Evolutionary conservation across 176 grass and related monocot genomes (phyloP).

Genomic region (Aegilops longissima): DNA sequence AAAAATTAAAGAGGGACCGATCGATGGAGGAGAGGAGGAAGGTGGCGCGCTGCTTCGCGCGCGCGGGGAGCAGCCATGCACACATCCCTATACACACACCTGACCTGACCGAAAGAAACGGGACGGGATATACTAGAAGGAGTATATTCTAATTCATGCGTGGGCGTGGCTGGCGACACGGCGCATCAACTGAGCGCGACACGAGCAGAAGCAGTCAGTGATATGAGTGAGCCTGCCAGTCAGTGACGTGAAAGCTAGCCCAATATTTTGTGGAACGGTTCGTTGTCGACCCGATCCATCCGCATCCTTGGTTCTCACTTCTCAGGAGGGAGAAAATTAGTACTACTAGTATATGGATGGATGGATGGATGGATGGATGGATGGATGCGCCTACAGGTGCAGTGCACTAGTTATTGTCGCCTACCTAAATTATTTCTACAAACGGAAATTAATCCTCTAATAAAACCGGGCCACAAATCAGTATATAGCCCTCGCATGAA

Average conservation of each 20-base stretch:
- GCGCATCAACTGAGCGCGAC: not conserved
- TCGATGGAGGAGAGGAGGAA: not conserved
- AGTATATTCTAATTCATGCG: too few species aligned
- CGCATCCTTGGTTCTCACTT: not conserved
- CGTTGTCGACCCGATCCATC: not conserved
- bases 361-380: too few species aligned
- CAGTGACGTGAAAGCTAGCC: too few species aligned
- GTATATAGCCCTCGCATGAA: too few species aligned
- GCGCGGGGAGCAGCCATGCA: not conserved
- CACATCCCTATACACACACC: not conserved
- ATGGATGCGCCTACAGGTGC: not conserved
- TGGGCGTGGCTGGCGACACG: too few species aligned
- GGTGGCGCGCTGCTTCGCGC: not conserved
- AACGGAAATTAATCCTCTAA: not conserved
- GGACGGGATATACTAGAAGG: too few species aligned
- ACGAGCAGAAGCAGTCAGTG: not conserved
- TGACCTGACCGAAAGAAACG: too few species aligned
- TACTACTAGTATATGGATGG: too few species aligned
- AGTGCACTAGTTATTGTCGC: not conserved
- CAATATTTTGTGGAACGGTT: not conserved
- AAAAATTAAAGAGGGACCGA: not conserved
- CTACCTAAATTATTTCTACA: not conserved
- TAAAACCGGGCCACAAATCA: too few species aligned
- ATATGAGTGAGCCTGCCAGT: not conserved
- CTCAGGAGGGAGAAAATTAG: not conserved